These are phyloP conservation scores for Aspergillus flavus DNA, from an alignment of 2,329 filamentous ascomycete genomes.

Conservation along the genomic window DNA sequence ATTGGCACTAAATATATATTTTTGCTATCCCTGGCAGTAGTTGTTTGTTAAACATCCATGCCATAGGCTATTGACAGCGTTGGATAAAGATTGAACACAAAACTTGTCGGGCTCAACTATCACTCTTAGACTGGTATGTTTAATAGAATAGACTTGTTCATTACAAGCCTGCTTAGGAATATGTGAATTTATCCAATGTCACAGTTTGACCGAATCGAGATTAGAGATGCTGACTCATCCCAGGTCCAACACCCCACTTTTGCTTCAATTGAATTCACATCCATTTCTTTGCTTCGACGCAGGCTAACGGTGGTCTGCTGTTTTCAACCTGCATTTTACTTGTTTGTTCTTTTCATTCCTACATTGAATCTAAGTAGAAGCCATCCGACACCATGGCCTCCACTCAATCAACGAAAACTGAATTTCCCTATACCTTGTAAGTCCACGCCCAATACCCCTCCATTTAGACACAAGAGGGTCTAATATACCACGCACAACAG, in stretches of 20 bases:
- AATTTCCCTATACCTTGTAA: constrained; percentile 45
- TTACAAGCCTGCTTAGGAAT: background rate
- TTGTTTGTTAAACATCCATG: too few species aligned
- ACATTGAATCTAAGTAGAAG: background rate
- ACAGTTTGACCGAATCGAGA: background rate
- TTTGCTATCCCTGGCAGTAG: too few species aligned
- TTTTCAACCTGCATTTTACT: background rate
- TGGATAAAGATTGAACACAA: too few species aligned
- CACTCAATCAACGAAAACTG: constrained; percentile 22
- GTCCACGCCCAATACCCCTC: constrained; percentile 14
- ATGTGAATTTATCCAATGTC: background rate
- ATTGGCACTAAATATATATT: too few species aligned
- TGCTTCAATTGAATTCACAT: background rate
- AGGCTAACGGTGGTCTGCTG: background rate
- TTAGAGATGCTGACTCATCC: background rate
- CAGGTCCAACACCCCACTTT: background rate
- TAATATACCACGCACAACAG: constrained; percentile 47
- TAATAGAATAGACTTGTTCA: background rate
- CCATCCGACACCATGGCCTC: constrained; percentile 23
- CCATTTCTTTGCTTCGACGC: background rate
- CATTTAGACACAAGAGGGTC: constrained; percentile 2
- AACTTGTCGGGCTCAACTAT: background rate
- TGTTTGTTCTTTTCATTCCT: background rate
- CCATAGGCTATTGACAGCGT: too few species aligned
- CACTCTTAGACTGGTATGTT: background rate